These are phyloP conservation scores for Stenogyne calaminthoides DNA, from an alignment of 305 asterid species.

Conservation along the genomic window DNA sequence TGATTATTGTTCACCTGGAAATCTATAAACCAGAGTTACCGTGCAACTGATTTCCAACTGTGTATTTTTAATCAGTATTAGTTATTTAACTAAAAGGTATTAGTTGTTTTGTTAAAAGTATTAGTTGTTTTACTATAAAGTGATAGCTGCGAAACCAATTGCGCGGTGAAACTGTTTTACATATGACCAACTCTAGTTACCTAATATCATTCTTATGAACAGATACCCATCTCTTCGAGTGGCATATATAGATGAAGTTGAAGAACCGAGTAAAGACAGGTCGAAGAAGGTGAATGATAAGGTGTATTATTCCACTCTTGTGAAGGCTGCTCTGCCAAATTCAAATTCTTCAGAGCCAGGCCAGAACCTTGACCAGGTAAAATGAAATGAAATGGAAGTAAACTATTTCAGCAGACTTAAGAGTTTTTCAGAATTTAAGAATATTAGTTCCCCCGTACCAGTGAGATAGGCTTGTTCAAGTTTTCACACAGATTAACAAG, in stretches of 20 bases:
- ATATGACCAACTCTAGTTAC: neutral
- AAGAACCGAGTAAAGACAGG: conserved; percentile 72
- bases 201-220: conserved; percentile 30
- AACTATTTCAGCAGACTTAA: conserved; percentile 10
- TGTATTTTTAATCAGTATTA: too few relatives aligned
- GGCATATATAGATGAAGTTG: conserved; percentile 89
- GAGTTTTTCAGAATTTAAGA: too few relatives aligned
- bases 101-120: too few relatives aligned
- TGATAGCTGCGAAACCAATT: too few relatives aligned
- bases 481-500: too few relatives aligned
- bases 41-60: too few relatives aligned
- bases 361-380: conserved; percentile 90
- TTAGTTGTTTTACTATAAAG: too few relatives aligned
- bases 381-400: conserved; percentile 19
- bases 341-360: conserved; percentile 73
- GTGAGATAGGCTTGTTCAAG: too few relatives aligned
- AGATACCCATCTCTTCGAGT: conserved; percentile 90
- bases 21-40: too few relatives aligned
- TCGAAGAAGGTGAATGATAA: conserved; percentile 69
- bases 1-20: conserved; percentile 12
- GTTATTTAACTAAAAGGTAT: too few relatives aligned
- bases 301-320: conserved; percentile 84
- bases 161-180: too few relatives aligned
- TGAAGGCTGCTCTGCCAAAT: conserved; percentile 84
- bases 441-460: too few relatives aligned